Percentiles rank a stretch among this genome's conserved stretches.
Evolutionary conservation across 2,329 filamentous ascomycete species (phyloP).

Genomic region (Huntiella omanensis): DNA sequence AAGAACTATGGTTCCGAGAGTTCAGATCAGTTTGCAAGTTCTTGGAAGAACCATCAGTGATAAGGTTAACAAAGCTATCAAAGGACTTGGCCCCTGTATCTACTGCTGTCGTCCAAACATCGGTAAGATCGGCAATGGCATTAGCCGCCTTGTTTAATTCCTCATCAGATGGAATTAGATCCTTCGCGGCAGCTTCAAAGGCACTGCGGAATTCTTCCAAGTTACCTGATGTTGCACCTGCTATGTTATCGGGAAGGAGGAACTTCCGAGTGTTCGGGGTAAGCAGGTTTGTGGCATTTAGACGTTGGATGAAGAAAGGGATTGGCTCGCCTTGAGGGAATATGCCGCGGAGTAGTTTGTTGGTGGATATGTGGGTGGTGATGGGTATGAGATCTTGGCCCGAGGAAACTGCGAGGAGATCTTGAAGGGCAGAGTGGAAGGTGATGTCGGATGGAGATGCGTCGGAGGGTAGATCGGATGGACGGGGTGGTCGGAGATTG

Average conservation of each 20-base stretch:
- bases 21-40: constrained; percentile 9
- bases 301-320: constrained; percentile 23
- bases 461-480: constrained; percentile 23
- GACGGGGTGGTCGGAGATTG: constrained; percentile 27
- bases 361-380: constrained; percentile 18
- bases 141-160: constrained; percentile 16
- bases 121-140: constrained; percentile 6
- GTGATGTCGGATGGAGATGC: constrained; percentile 21
- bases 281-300: constrained; percentile 22
- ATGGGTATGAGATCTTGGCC: constrained; percentile 25
- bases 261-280: constrained; percentile 15
- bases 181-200: constrained; percentile 13
- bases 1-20: no score
- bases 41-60: constrained; percentile 14
- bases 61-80: constrained; percentile 21
- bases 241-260: constrained; percentile 13
- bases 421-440: constrained; percentile 39
- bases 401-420: constrained; percentile 30
- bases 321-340: constrained; percentile 23
- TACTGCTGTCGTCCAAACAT: constrained; percentile 17
- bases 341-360: constrained; percentile 21
- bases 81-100: constrained; percentile 22
- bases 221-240: constrained; percentile 11
- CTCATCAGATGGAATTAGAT: constrained; percentile 12
- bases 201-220: constrained; percentile 17